A percentile compares a stretch with the other conserved stretches of the same genome.
Conservation (phyloP, 345 rosid species). For the Salix arbutifolia region DNA sequence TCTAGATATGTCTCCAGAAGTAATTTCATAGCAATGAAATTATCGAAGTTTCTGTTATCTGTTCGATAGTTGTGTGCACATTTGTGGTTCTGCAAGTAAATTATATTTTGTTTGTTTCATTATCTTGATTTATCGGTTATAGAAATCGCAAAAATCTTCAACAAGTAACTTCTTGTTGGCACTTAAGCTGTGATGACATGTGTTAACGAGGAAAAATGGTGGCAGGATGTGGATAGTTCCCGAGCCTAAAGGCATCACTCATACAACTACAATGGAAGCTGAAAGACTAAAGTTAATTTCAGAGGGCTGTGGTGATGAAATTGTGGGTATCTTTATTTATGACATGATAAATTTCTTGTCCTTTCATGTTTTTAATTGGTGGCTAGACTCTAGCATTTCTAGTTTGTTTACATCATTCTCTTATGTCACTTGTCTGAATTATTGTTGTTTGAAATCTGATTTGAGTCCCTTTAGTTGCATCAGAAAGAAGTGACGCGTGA, state of each 20-base stretch:
- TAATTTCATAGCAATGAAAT: neutral
- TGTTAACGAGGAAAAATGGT: constrained; percentile 10
- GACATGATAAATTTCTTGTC: neutral
- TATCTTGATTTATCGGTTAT: neutral
- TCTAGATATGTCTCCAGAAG: too few relatives aligned
- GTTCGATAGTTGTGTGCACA: neutral
- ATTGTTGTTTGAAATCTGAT: constrained; percentile 32
- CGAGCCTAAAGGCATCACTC: constrained; percentile 55
- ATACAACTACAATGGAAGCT: constrained; percentile 61
- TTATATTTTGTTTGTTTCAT: neutral
- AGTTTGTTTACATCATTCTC: neutral
- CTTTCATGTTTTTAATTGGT: neutral
- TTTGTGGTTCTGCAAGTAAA: neutral
- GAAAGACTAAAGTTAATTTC: constrained; percentile 68
- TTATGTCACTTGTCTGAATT: constrained; percentile 6
- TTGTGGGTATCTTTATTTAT: constrained; percentile 45
- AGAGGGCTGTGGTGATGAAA: constrained; percentile 65
- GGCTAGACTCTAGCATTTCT: neutral
- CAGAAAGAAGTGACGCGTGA: constrained; percentile 70
- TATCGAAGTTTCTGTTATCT: neutral
- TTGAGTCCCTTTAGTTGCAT: constrained; percentile 36
- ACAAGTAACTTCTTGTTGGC: neutral
- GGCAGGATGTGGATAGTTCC: constrained; percentile 72
- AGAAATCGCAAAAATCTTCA: neutral
- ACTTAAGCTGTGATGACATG: constrained; percentile 4